Evolutionary conservation across 495 filamentous ascomycete genomes (phyloP).

Genomic region (Hypoxylon rickii): DNA sequence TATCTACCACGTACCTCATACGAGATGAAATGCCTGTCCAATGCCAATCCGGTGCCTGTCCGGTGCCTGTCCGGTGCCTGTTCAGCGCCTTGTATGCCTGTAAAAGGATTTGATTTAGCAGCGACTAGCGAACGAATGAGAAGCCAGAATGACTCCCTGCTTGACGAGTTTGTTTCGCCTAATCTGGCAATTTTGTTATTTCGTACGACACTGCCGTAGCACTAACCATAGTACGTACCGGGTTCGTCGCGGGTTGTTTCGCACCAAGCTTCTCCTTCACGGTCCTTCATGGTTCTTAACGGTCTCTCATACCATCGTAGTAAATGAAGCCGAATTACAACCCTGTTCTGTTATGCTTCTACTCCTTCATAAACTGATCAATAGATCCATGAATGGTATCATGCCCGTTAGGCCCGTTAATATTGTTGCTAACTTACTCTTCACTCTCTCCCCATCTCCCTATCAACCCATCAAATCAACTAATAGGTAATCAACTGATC

Average conservation of each 20-base stretch:
- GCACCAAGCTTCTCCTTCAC: constrained; percentile 30
- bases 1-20: no score
- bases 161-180: constrained; percentile 31
- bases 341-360: neutral
- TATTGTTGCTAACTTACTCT: neutral
- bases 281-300: no score
- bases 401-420: no score
- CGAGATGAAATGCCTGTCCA: no score
- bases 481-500: no score
- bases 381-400: constrained; percentile 19
- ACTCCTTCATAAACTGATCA: neutral
- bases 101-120: constrained; percentile 29
- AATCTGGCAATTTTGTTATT: constrained; percentile 25
- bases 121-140: constrained; percentile 33
- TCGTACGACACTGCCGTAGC: constrained; percentile 17
- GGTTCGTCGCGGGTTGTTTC: constrained; percentile 29
- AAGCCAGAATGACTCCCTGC: neutral
- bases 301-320: no score
- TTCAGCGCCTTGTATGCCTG: no score
- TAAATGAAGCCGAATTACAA: constrained; percentile 34
- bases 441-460: neutral
- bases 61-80: no score
- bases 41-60: no score
- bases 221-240: constrained; percentile 10
- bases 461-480: constrained; percentile 20